phyloP scores from a whole-genome alignment of 768 basidiomycete genomes.

The Mycena chlorophos region DNA sequence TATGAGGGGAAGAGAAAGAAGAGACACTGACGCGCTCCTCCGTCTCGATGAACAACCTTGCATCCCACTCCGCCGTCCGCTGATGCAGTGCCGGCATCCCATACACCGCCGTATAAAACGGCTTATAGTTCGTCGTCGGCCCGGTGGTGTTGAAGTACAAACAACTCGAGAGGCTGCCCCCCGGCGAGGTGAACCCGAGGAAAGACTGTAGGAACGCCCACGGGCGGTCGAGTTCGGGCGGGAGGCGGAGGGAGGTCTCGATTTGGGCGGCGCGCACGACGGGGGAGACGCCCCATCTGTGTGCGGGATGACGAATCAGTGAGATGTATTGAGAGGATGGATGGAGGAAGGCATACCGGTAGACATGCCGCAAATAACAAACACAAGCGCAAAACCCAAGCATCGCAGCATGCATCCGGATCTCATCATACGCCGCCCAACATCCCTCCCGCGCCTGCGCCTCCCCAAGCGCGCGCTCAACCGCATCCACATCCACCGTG shows the following conservation, averaged over 20 bases:
- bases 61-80: conserved; percentile 3
- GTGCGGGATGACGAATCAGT: neutral
- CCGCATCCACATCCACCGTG: neutral
- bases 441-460: neutral
- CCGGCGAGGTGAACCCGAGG: conserved; percentile 3
- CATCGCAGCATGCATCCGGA: conserved; percentile 2
- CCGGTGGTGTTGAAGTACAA: conserved; percentile 4
- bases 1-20: no score
- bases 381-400: conserved; percentile 4
- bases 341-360: neutral
- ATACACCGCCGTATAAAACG: conserved; percentile 2
- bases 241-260: neutral
- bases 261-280: conserved; percentile 4
- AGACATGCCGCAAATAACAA: conserved; percentile 2
- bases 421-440: neutral
- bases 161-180: neutral
- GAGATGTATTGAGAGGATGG: neutral
- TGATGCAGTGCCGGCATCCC: neutral
- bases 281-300: neutral
- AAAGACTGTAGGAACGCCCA: conserved; percentile 1
- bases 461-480: neutral
- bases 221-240: conserved; percentile 1
- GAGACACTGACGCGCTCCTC: neutral
- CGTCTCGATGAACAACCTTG: conserved; percentile 3
- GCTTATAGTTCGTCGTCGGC: neutral